Base-by-base conservation (phyloP, 805 yeast species). In the Pichia membranifaciens region DNA sequence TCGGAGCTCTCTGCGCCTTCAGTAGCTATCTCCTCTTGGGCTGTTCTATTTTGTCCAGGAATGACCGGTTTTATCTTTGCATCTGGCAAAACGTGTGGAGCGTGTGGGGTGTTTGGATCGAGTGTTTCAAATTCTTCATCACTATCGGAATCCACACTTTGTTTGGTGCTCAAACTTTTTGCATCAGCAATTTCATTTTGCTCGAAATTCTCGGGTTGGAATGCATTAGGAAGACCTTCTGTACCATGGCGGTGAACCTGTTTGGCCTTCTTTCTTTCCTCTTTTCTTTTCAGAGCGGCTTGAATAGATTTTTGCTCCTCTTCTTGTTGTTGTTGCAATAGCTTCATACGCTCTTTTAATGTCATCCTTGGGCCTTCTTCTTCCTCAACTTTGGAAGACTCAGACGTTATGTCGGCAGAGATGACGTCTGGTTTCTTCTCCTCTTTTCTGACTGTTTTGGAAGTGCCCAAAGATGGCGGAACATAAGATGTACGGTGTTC, bases 341-440 rank as follows among this genome's bases (percentile, higher is more conserved):
- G 58, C 5, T 88, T 87, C 60, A 91, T 88, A 54, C 98, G 76
- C 56, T 93, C 97, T 60, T 84, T 84, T 57, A 91, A 70, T 48
- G 95, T 83, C 70, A 89, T 66, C 55, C 85, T 81, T 8, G 96
- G 96, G 31, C 74, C 78, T 29, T 74, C 83, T 25, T 72, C 78
- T 49, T 76, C 78, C 5, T 58, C 66, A 18, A 59, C 64, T 8
- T 59, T 59, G 1, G 57, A 48, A 0, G 56, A 28, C 31, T 60
- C 64, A 8, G 60, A 57, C 9, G 55, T 54, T 6, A 57, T 53
- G 16, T 61, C 59, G 0, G 55, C 51, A 42, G 58, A 48, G 5
- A 49, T 57, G 23, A 58, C 52, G 17, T 43, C 51, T 4, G 54
- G 52, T n/a, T 49, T 50, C 36, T 33, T 44, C 21, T 54, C 58